Evolutionary conservation across 108 stramenopile genomes (phyloP), one percentile per base, ranked within the genome.

Genomic region (Nitzschia inconspicua): DNA sequence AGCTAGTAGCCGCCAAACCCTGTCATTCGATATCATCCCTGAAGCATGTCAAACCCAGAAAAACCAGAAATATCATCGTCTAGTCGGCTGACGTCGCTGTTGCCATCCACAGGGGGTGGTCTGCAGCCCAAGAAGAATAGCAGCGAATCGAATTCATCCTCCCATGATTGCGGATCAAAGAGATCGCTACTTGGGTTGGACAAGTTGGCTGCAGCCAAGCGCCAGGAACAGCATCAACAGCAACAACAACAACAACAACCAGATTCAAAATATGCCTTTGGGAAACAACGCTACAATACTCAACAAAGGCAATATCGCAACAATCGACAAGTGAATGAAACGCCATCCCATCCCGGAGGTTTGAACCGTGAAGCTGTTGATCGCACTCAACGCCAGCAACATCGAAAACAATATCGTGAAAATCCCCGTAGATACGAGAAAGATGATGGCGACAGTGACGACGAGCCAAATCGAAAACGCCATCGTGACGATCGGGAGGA

Each of bases 291-390:
- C 18, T 20, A 46, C n/a, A 39, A 39, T 0, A 39, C 14, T 46
- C 44, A 56, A 27, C 65, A 24, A 18, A 47, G 46, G 9, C 56
- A 75, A 51, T n/a, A n/a, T n/a, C n/a, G n/a, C n/a, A 63, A 59
- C 39, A 76, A 83, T 60, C 68, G 80, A 24, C 50, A 65, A 22
- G 44, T 27, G n/a, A 47, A 30, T 19, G 88, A 86, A 42, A 89
- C 88, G n/a, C 88, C 88, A 32, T 82, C 83, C 25, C 78, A 83
- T 57, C 75, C 73, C 11, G 82, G 82, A 6, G 87, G 81, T 13
- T 72, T 86, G 19, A 82, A 79, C 68, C 74, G 77, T 11, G 65
- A 73, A 24, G 70, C 71, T n/a, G 19, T 57, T 3, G 53, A 61
- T 5, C 52, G 77, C 2, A 55, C 65, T 1, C 70, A 71, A 37